Percentiles rank a stretch among this genome's conserved stretches.
Conservation (phyloP, 306 rosid species). For the Vachellia collinsii region DNA sequence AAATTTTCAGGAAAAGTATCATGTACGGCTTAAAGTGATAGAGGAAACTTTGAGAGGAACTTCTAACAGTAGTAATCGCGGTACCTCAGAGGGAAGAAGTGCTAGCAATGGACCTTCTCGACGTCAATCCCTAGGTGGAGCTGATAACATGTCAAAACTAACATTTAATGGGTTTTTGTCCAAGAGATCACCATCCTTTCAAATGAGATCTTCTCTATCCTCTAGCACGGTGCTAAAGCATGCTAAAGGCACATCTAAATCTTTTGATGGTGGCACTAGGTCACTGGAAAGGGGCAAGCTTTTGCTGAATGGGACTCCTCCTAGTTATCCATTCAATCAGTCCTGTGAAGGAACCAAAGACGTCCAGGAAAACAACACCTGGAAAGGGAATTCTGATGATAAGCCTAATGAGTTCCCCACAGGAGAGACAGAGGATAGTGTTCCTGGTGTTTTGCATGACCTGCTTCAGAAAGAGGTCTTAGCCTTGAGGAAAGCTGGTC, state of each 20-base stretch:
- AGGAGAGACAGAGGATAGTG: conserved; percentile 70
- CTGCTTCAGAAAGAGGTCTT: conserved; percentile 96
- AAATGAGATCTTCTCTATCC: conserved; percentile 74
- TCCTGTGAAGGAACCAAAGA: conserved; percentile 78
- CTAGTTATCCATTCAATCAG: conserved; percentile 74
- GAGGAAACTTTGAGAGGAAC: conserved; percentile 94
- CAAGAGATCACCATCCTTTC: conserved; percentile 77
- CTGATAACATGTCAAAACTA: conserved; percentile 76
- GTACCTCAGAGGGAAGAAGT: conserved; percentile 81
- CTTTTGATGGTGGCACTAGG: conserved; percentile 98
- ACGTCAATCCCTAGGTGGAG: conserved; percentile 96
- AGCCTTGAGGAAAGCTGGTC: conserved; percentile 86
- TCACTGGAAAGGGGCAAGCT: conserved; percentile 90
- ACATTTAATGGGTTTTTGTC: conserved; percentile 84
- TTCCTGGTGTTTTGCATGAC: conserved; percentile 86
- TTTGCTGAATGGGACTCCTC: conserved; percentile 71
- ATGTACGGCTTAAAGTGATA: conserved; percentile 87
- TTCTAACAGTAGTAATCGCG: conserved; percentile 67
- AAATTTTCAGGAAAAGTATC: conserved; percentile 81
- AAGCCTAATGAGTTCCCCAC: conserved; percentile 74
- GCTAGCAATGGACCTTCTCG: conserved; percentile 90
- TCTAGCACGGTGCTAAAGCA: conserved; percentile 84
- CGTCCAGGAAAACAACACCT: conserved; percentile 53
- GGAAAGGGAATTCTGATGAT: conserved; percentile 82
- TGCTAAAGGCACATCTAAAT: conserved; percentile 97